A percentile compares a stretch with the other conserved stretches of the same genome.
These are phyloP conservation scores for Hypoxylon sp. DNA, from an alignment of 2,329 filamentous ascomycete genomes.

Conservation along the genomic window DNA sequence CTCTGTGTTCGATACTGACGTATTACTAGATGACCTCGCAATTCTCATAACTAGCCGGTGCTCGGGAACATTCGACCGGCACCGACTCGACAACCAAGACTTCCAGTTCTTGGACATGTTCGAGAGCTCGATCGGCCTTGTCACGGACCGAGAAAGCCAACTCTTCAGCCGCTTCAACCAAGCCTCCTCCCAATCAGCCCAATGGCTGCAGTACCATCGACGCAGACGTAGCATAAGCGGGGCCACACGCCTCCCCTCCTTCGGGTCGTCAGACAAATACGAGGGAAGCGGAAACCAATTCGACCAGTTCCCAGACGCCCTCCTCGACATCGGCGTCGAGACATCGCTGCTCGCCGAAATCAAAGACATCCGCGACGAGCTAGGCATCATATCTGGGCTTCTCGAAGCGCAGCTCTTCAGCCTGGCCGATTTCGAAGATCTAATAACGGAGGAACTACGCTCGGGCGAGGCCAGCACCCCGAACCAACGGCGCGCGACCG, in stretches of 20 bases:
- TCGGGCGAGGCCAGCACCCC: slow-evolving; percentile 38
- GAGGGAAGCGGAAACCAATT: slow-evolving; percentile 46
- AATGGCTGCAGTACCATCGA: slow-evolving; percentile 62
- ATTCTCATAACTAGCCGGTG: slow-evolving; percentile 73
- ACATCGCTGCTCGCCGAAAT: slow-evolving; percentile 73
- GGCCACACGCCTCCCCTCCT: slow-evolving; percentile 30
- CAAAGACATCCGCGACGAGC: slow-evolving; percentile 77
- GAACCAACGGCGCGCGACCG: slow-evolving; percentile 46
- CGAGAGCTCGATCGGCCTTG: slow-evolving; percentile 71
- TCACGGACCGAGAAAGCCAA: slow-evolving; percentile 68
- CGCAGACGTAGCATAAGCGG: slow-evolving; percentile 47
- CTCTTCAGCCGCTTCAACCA: slow-evolving; percentile 72
- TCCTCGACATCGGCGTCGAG: slow-evolving; percentile 72
- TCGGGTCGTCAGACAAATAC: slow-evolving; percentile 45
- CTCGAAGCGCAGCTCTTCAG: slow-evolving; percentile 65
- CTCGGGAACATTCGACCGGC: slow-evolving; percentile 72
- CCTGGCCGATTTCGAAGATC: slow-evolving; percentile 62
- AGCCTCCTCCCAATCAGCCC: slow-evolving; percentile 69
- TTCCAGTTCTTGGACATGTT: slow-evolving; percentile 79
- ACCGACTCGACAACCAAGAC: slow-evolving; percentile 69
- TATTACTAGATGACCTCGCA: slow-evolving; percentile 66
- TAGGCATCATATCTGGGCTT: slow-evolving; percentile 72
- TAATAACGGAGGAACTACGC: slow-evolving; percentile 57
- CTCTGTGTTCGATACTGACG: slow-evolving; percentile 14
- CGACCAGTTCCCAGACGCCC: slow-evolving; percentile 65